phyloP scores from a whole-genome alignment of 2,329 filamentous ascomycete genomes.

The Botrytis byssoidea region DNA sequence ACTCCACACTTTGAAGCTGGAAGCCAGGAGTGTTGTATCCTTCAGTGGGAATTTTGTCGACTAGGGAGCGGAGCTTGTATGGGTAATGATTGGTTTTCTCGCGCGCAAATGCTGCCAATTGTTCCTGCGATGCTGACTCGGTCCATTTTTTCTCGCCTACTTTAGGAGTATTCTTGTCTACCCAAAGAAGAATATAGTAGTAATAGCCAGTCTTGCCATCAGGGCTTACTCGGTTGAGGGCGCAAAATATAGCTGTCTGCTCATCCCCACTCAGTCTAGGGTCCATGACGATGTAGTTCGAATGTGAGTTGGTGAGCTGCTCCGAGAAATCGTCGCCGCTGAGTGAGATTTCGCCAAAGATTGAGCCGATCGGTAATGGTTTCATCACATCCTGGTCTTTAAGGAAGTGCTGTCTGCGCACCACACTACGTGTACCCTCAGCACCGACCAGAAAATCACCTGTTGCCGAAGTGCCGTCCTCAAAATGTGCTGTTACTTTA shows the following conservation, averaged over 20 bases:
- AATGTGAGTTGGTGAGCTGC: neutral
- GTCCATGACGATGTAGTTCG: neutral
- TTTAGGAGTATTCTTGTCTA: neutral
- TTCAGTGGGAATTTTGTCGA: neutral
- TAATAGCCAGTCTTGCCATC: neutral
- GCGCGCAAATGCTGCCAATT: neutral
- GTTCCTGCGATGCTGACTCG: neutral
- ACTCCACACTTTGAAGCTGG: neutral
- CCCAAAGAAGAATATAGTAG: neutral
- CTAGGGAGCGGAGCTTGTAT: neutral
- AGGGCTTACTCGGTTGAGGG: neutral
- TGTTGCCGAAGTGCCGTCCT: neutral
- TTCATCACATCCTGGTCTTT: neutral
- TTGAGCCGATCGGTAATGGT: neutral
- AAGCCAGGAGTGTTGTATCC: neutral
- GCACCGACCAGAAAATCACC: neutral
- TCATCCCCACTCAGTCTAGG: neutral
- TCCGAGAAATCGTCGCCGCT: neutral
- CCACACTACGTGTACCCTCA: neutral
- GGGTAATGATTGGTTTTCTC: neutral
- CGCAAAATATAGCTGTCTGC: neutral
- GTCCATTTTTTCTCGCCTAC: neutral
- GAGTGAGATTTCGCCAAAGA: neutral
- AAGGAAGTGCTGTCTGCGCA: neutral
- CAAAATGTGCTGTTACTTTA: neutral